Evolutionary conservation across 2,329 filamentous ascomycete genomes (phyloP), one percentile per base, ranked within the genome.

Genomic region (Venturia asperata): DNA sequence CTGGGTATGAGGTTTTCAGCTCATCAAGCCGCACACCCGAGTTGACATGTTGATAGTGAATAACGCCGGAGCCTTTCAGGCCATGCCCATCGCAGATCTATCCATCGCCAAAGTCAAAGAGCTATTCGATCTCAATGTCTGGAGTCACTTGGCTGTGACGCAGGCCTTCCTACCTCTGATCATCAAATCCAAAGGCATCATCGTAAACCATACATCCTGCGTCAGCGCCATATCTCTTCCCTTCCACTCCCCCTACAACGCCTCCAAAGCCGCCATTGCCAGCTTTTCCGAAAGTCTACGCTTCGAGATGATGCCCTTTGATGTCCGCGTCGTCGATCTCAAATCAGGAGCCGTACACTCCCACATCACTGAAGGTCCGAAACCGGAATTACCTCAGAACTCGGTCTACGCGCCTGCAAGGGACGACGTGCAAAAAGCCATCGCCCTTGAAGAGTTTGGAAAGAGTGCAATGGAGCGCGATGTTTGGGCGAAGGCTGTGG

Each of bases 341-440:
- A 74, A 87, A 10, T 87, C 85, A 0, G 85, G 85, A 13, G 84
- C 84, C 10, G 84, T 87, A 37, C 80, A 82, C 70, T 82, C 79
- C 49, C 82, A 82, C 42, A 85, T 87, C 68, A 27, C 10, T 7
- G 45, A 39, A 49, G 52, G 39, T 19, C 80, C 82, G 3, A 78
- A 83, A 21, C 77, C 74, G 6, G 72, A 82, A 19, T 71, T 87
- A 11, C 74, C 76, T 1, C 72, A 76, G 6, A 76, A 77, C 61
- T 83, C 79, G 0, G 74, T 83, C 30, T 86, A 85, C 70, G 68
- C 78, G 34, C 80, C 82, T 0, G 75, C 85, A 37, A 76, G 79
- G 55, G 75, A 74, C 6, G 79, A 82, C 61, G 21, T 52, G 61
- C 62, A 65, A n/a, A 66, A 86, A 85, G 70, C 74, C 77, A 65